Conservation (phyloP, 2,329 filamentous ascomycete genomes). For the Colletotrichum sidae region DNA sequence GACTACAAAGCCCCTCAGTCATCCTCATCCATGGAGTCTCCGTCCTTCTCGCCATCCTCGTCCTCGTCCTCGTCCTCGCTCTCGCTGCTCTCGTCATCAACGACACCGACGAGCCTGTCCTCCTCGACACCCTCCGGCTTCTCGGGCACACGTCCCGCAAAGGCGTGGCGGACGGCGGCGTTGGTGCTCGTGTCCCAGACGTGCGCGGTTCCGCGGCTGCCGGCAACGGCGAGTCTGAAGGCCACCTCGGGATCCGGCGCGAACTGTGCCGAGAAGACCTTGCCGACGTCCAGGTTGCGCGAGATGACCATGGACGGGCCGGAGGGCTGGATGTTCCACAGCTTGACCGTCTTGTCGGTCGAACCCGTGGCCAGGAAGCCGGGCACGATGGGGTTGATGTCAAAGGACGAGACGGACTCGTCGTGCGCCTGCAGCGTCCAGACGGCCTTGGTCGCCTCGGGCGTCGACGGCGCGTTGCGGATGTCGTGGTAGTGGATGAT, state of each 20-base stretch:
- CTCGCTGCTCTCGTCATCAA: constrained; percentile 74
- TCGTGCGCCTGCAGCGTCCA: constrained; percentile 98
- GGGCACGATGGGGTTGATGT: constrained; percentile 89
- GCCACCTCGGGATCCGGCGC: constrained; percentile 91
- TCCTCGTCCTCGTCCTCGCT: constrained; percentile 66
- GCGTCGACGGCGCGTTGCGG: constrained; percentile 78
- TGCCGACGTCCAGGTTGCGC: constrained; percentile 92
- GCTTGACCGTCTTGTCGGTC: constrained; percentile 93
- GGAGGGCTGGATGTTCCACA: constrained; percentile 88
- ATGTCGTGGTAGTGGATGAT: constrained; percentile 93
- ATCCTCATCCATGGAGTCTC: constrained; percentile 70
- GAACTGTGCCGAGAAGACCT: constrained; percentile 91
- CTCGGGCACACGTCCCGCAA: constrained; percentile 73
- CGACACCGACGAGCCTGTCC: constrained; percentile 83
- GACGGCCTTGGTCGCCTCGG: constrained; percentile 82
- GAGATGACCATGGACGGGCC: constrained; percentile 92
- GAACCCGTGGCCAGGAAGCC: constrained; percentile 95
- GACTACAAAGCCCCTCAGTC: constrained; percentile 40
- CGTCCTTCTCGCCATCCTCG: constrained; percentile 54
- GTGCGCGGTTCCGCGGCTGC: constrained; percentile 91
- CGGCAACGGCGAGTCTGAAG: constrained; percentile 92
- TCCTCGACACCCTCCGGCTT: constrained; percentile 70
- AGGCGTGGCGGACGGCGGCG: constrained; percentile 83
- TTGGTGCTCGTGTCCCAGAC: constrained; percentile 99
- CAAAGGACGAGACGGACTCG: constrained; percentile 89